A percentile compares a stretch with the other conserved stretches of the same genome.
These are phyloP conservation scores for Borealophlyctis nickersoniae DNA, from an alignment of 192 early-diverging fungal genomes.

Conservation along the genomic window DNA sequence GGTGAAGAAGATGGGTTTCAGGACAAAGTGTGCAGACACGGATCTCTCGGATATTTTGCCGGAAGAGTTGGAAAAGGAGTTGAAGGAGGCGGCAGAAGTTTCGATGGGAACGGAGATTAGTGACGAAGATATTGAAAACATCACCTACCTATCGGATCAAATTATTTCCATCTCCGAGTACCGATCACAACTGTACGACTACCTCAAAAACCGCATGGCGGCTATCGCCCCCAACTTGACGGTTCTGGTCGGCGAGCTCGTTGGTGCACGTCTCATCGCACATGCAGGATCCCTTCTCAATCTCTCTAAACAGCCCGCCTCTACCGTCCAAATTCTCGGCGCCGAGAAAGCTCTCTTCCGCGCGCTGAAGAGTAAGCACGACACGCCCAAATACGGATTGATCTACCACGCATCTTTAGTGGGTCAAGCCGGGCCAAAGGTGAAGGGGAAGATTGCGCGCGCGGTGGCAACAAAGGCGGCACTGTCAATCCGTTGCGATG, in stretches of 20 bases:
- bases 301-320: conserved; percentile 95
- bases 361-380: conserved; percentile 92
- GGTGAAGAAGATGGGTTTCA: conserved; percentile 88
- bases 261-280: conserved; percentile 95
- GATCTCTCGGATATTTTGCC: conserved; percentile 83
- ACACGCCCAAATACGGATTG: conserved; percentile 97
- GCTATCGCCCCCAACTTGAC: conserved; percentile 63
- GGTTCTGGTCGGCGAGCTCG: conserved; percentile 90
- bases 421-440: conserved; percentile 89
- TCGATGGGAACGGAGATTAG: conserved; percentile 99
- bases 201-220: conserved; percentile 95
- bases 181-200: conserved; percentile 91
- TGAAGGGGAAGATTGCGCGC: conserved; percentile 98
- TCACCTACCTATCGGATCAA: conserved; percentile 89
- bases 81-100: conserved; percentile 97
- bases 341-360: conserved; percentile 99
- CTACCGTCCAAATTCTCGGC: conserved; percentile 96
- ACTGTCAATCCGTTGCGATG: conserved; percentile 87
- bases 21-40: conserved; percentile 71
- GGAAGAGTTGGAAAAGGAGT: conserved; percentile 84
- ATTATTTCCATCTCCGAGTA: conserved; percentile 95
- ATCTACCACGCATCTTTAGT: conserved; percentile 97
- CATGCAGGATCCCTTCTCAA: conserved; percentile 96
- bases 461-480: conserved; percentile 89
- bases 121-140: conserved; percentile 96